Evolutionary conservation across 306 rosid species (phyloP), one percentile per base, ranked within the genome.

Genomic region (Morella rubra): DNA sequence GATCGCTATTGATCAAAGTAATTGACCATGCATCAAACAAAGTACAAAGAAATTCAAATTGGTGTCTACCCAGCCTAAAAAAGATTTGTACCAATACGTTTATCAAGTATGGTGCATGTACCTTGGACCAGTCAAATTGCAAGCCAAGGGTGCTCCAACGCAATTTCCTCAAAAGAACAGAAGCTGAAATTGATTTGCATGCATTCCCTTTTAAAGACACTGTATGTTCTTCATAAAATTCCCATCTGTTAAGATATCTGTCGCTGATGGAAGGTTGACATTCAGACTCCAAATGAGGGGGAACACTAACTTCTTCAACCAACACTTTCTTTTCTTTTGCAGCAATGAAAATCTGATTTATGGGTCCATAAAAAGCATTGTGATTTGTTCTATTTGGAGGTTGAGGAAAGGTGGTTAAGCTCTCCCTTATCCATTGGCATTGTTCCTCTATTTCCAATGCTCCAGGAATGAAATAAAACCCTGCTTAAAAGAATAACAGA

Each of bases 71-170:
- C 61, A 19, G 61, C 61, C 61, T 55, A 55, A 55, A 55, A 10
- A 55, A 19, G 24, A 19, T 51, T 1, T n/a, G 37, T 32, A 32
- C 37, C 32, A 27, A 11, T 24, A 2, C 27, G 32, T 18, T 14
- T 13, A 66, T 41, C 27, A 42, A 0, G 3, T 32, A 32, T 32
- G 37, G 37, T 32, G 41, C 76, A 78, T 79, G 50, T 84, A 93
- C 98, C 82, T 87, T 92, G 73, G 99, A 95, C 99, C 99, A 90
- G 67, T 95, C 93, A 82, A 89, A 95, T 77, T 95, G 97, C 79
- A 90, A 78, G 79, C 97, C 97, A 46, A 90, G 96, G 62, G 99
- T 95, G 88, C 97, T 95, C 99, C 99, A 92, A 41, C 99, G 93
- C 84, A 92, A 80, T 84, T 95, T 95, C 47, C 88, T 85, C 72